A percentile compares a stretch with the other conserved stretches of the same genome.
Conservation (phyloP, 2,329 filamentous ascomycete species). For the Scortechinia acanthostroma region DNA sequence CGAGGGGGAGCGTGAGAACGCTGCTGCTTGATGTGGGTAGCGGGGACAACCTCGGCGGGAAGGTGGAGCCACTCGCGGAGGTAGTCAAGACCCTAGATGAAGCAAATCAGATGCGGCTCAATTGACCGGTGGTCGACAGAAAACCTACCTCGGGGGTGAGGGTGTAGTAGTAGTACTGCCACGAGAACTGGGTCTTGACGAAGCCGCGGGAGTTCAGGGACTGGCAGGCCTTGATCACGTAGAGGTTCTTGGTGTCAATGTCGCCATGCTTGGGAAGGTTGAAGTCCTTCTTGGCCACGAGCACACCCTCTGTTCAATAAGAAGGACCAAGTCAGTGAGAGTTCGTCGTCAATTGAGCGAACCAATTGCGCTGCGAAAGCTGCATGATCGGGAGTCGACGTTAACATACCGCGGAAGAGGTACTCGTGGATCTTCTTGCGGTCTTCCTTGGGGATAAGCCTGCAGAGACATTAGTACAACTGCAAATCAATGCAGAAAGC, state of each 20-base stretch:
- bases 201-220: conserved; percentile 96
- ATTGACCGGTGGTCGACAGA: no score
- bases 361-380: no score
- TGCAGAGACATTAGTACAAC: not conserved
- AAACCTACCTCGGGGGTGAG: conserved; percentile 65
- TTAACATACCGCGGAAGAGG: conserved; percentile 23
- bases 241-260: conserved; percentile 99
- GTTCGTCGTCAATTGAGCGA: not conserved
- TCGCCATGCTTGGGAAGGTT: conserved; percentile 96
- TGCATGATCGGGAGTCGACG: conserved; percentile 13
- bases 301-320: conserved; percentile 57
- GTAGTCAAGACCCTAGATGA: conserved; percentile 99
- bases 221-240: conserved; percentile 94
- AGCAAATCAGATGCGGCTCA: no score
- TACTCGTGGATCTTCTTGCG: conserved; percentile 97
- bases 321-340: conserved; percentile 1
- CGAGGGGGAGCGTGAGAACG: conserved; percentile 95
- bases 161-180: conserved; percentile 99
- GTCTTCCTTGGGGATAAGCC: conserved; percentile 98
- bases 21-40: conserved; percentile 99
- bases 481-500: not conserved
- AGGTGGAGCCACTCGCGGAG: conserved; percentile 99
- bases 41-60: conserved; percentile 96
- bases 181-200: conserved; percentile 99
- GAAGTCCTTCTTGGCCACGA: conserved; percentile 99